These are phyloP conservation scores for Yamadazyma conglobata DNA, from an alignment of 1,139 yeast species.

Conservation along the genomic window DNA sequence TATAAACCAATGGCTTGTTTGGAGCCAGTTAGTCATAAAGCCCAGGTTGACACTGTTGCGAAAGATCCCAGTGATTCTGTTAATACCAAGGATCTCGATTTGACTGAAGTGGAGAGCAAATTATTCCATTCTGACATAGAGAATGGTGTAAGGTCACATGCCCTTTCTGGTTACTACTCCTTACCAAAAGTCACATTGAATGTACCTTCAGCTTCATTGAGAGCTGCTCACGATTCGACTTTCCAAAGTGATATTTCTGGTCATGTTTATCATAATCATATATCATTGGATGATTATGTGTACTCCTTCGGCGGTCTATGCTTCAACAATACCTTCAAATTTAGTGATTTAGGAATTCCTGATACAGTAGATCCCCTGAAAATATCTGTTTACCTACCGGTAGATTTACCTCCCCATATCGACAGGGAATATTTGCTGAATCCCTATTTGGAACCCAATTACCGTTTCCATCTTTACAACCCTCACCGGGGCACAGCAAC, in stretches of 20 bases:
- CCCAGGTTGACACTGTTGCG: conserved; percentile 2
- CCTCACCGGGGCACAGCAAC: conserved; percentile 34
- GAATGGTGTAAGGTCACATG: conserved; percentile 18
- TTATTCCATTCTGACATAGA: too few species aligned
- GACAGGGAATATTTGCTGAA: conserved; percentile 31
- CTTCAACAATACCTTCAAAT: conserved; percentile 18
- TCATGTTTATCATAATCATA: conserved; percentile 34
- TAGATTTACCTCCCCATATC: conserved; percentile 40
- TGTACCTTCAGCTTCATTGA: conserved; percentile 15
- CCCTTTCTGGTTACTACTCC: conserved; percentile 30
- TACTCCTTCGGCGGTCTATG: conserved; percentile 40
- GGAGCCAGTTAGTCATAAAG: conserved; percentile 20
- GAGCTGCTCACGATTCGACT: conserved; percentile 5
- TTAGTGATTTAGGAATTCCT: conserved; percentile 37
- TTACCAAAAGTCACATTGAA: conserved; percentile 29
- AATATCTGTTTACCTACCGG: conserved; percentile 38
- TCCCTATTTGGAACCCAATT: conserved; percentile 33
- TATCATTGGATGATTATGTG: conserved; percentile 29
- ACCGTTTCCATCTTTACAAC: conserved; percentile 27
- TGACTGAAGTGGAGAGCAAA: too few species aligned
- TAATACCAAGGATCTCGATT: too few species aligned
- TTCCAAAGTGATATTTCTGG: conserved; percentile 18
- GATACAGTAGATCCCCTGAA: conserved; percentile 24
- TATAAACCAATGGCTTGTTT: conserved; percentile 26
- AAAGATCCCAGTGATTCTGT: conserved; percentile 3